Evolutionary conservation across 768 basidiomycete genomes (phyloP), one percentile per base, ranked within the genome.

Genomic region (Suillus paluster): DNA sequence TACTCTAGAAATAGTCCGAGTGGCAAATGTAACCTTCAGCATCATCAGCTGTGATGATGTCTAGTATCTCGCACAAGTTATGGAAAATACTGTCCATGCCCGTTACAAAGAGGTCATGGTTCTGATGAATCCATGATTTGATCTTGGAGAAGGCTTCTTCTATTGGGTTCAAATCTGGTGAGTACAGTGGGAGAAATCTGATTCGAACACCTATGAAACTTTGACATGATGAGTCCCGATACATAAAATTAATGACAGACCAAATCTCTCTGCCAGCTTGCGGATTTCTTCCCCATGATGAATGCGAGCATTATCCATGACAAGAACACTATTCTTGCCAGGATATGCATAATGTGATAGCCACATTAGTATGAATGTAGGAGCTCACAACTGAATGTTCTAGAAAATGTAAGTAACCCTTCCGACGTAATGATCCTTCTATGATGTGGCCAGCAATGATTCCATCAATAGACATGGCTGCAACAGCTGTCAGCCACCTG

Each of bases 81-180:
- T 49, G 50, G 4, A 59, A 49, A 14, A 50, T 19, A 6, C 46
- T 57, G 19, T 60, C 61, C 8, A 21, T 45, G n/a, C 58, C 61
- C 48, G 21, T 57, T 62, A 17, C 45, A 55, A 17, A 63, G n/a
- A 19, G 61, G 49, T 63, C 61, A 60, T 21, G 42, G 57, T 48
- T 62, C 48, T 3, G 62, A 58, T 56, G 34, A 5, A 62, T 41
- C 48, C 58, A 68, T 1, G 60, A 19, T 53, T 80, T 79, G 66
- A 79, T 71, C 54, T 73, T 68, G 1, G 74, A 77, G 58, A 80
- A 80, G 0, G 76, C 77, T 59, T 78, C 75, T 60, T 80, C 73
- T 19, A 79, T 78, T 0, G 79, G 78, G 50, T 81, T 79, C 41
- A 76, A 57, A 49, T 81, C 78, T 0, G 78, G 78, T 0, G 78